A percentile compares a stretch with the other conserved stretches of the same genome.
Evolutionary conservation across 1,284 basidiomycete species (phyloP).

Genomic region (Rugosomyces carneus): DNA sequence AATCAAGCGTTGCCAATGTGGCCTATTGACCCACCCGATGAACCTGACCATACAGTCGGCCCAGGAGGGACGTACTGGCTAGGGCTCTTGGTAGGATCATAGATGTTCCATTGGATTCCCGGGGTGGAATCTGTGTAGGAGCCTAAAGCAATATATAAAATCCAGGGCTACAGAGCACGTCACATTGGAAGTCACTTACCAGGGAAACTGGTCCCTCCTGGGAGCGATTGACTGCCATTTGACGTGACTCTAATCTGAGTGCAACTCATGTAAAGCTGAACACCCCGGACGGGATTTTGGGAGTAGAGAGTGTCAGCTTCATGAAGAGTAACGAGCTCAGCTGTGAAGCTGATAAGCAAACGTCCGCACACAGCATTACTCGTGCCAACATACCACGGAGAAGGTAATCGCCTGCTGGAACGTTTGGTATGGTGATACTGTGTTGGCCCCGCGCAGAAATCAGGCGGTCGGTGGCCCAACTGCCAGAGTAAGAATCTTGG

Average conservation of each 20-base stretch:
- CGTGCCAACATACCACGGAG: slow-evolving; percentile 22
- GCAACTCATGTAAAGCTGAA: slow-evolving; percentile 30
- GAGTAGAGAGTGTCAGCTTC: slow-evolving; percentile 25
- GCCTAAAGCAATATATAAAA: slow-evolving; percentile 12
- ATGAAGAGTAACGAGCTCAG: slow-evolving; percentile 28
- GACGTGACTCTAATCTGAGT: slow-evolving; percentile 26
- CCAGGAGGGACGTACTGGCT: slow-evolving; percentile 24
- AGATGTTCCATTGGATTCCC: slow-evolving; percentile 27
- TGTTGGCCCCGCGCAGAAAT: slow-evolving; percentile 25
- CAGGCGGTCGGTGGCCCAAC: slow-evolving; percentile 28
- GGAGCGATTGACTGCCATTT: slow-evolving; percentile 19
- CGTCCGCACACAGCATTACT: not conserved
- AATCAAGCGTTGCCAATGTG: slow-evolving; percentile 12
- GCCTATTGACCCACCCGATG: slow-evolving; percentile 22
- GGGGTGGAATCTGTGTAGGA: slow-evolving; percentile 25
- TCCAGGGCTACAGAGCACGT: not conserved
- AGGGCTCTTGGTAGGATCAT: slow-evolving; percentile 16
- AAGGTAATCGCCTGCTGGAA: slow-evolving; percentile 30
- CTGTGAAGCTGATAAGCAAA: slow-evolving; percentile 14
- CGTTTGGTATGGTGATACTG: slow-evolving; percentile 25
- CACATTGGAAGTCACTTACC: slow-evolving; percentile 10
- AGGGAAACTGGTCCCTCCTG: slow-evolving; percentile 25
- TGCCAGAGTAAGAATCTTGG: slow-evolving; percentile 22
- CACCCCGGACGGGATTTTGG: slow-evolving; percentile 23
- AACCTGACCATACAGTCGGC: slow-evolving; percentile 22